Percentiles rank a stretch among this genome's conserved stretches.
phyloP scores from a whole-genome alignment of 129 eudicot genomes.

The Tanacetum coccineum region DNA sequence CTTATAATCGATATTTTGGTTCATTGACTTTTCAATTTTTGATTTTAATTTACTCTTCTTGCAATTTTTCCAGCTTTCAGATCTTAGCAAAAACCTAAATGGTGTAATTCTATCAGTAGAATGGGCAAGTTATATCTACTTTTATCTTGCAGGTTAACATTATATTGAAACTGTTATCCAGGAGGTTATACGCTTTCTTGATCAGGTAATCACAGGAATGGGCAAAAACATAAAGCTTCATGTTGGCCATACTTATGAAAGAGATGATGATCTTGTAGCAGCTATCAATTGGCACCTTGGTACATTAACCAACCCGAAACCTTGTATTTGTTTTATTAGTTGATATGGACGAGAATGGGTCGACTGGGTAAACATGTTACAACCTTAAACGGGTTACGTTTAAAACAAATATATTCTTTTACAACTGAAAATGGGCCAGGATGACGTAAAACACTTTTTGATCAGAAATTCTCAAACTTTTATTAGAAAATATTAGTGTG shows the following conservation, averaged over 20 bases:
- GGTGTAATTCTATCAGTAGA: too few species aligned
- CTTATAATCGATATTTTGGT: not conserved
- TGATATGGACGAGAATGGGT: too few species aligned
- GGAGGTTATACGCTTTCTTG: constrained; percentile 59
- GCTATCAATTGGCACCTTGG: constrained; percentile 85
- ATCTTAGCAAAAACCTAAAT: too few species aligned
- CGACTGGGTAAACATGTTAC: too few species aligned
- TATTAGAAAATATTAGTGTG: not conserved
- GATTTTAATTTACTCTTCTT: not conserved
- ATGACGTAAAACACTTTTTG: not conserved
- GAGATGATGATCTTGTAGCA: constrained; percentile 45
- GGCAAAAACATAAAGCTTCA: constrained; percentile 57
- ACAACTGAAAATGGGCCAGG: too few species aligned
- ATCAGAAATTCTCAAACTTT: not conserved
- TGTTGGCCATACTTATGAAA: constrained; percentile 46
- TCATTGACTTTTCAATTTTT: not conserved
- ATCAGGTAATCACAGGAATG: constrained; percentile 55
- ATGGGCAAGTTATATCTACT: too few species aligned
- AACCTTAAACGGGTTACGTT: too few species aligned
- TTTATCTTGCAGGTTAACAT: too few species aligned
- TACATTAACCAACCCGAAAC: constrained; percentile 18
- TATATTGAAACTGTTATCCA: constrained; percentile 25
- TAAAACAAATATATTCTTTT: too few species aligned
- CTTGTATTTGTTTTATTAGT: too few species aligned
- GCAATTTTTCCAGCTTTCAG: too few species aligned